Percentiles rank a stretch among this genome's conserved stretches.
phyloP scores from a whole-genome alignment of 2,329 filamentous ascomycete genomes.

The Claviceps quebecensis region DNA sequence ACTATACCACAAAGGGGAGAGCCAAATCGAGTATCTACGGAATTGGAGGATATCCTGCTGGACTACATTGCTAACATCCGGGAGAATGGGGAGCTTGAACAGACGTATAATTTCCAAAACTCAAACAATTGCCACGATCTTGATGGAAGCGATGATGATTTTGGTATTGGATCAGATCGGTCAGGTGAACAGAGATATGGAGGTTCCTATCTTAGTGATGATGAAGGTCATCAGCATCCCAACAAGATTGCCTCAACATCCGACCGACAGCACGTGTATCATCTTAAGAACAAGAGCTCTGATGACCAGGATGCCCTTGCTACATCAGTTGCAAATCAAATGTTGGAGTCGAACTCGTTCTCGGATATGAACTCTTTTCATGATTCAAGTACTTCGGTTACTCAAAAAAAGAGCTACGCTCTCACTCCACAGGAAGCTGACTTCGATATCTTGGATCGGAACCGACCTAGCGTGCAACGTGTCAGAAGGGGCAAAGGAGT shows the following conservation, averaged over 20 bases:
- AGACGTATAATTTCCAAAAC: constrained; percentile 43
- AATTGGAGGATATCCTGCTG: constrained; percentile 41
- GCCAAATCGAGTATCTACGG: background rate
- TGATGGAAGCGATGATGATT: constrained; percentile 14
- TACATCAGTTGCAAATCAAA: constrained; percentile 13
- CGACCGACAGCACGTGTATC: background rate
- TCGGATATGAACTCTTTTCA: background rate
- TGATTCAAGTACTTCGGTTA: background rate
- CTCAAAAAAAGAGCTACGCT: background rate
- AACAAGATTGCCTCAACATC: background rate
- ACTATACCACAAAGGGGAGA: background rate
- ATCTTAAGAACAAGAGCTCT: background rate
- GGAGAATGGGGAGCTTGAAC: constrained; percentile 40
- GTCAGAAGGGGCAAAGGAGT: constrained; percentile 49
- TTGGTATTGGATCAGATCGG: background rate
- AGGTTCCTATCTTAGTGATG: background rate
- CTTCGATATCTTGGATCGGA: constrained; percentile 77
- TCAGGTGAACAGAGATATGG: background rate
- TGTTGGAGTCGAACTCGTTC: constrained; percentile 3
- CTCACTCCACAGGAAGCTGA: constrained; percentile 37
- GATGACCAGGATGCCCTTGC: constrained; percentile 15
- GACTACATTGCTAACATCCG: constrained; percentile 60
- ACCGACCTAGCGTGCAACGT: constrained; percentile 48
- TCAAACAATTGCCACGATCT: constrained; percentile 29
- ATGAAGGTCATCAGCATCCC: background rate